Percentiles rank a stretch among this genome's conserved stretches.
Conservation (phyloP, 441 rosid genomes). For the Syzygium malaccense region DNA sequence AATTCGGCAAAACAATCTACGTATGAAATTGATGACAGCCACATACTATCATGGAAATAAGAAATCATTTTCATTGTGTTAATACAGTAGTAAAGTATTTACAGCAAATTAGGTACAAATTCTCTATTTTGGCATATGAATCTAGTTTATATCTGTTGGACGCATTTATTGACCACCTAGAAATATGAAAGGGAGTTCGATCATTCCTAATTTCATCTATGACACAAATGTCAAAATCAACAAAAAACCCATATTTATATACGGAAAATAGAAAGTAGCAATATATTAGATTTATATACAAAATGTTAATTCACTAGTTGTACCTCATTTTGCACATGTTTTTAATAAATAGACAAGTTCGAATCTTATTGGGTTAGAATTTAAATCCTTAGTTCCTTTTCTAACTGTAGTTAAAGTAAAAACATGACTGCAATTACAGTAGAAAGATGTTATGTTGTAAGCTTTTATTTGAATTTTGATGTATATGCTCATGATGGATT, state of each 20-base stretch:
- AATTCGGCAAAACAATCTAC: not conserved
- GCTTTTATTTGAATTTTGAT: not conserved
- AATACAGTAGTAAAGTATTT: not conserved
- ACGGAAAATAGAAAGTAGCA: not conserved
- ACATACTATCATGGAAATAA: not conserved
- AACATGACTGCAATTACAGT: not conserved
- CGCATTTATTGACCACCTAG: not conserved
- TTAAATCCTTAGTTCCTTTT: not conserved
- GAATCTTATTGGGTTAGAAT: not conserved
- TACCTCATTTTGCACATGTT: not conserved
- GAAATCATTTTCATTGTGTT: not conserved
- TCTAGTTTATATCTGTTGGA: not conserved
- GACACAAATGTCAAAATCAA: not conserved
- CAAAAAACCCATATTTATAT: no score
- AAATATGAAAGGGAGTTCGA: not conserved
- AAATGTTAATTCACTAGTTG: not conserved
- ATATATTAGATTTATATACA: no score
- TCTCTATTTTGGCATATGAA: not conserved
- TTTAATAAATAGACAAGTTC: not conserved
- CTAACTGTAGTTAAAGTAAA: not conserved
- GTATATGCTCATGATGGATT: not conserved
- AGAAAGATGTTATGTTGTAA: not conserved
- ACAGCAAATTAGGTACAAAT: not conserved
- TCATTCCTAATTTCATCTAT: not conserved
- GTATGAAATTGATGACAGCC: not conserved